phyloP scores from a whole-genome alignment of 2,329 filamentous ascomycete species.

The Xenoacremonium recifei region DNA sequence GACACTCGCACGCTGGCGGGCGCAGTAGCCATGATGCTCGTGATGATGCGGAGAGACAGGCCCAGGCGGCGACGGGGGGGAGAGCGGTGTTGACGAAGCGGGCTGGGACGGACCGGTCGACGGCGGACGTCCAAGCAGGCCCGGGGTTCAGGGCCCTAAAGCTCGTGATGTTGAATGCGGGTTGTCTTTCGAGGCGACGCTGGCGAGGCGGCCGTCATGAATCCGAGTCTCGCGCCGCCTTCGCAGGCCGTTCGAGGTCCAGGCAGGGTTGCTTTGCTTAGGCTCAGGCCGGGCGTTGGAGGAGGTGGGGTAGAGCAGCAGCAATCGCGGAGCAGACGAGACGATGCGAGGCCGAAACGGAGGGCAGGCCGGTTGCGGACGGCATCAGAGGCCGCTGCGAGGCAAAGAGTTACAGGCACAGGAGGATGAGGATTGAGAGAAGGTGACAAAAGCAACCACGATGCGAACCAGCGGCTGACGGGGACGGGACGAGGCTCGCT shows the following conservation, averaged over 20 bases:
- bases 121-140: conserved; percentile 16
- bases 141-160: conserved; percentile 12
- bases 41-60: conserved; percentile 7
- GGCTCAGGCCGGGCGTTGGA: too few species aligned
- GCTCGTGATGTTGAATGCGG: too few species aligned
- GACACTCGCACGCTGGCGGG: conserved; percentile 77
- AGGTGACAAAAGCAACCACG: neutral
- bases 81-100: conserved; percentile 9
- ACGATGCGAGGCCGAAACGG: neutral
- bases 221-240: conserved; percentile 8
- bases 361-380: neutral
- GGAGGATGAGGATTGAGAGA: neutral
- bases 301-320: neutral
- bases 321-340: neutral
- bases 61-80: conserved; percentile 13
- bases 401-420: too few species aligned
- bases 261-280: neutral
- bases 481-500: neutral
- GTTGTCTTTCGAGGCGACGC: too few species aligned
- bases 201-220: conserved; percentile 25
- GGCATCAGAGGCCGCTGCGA: neutral
- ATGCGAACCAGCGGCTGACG: neutral
- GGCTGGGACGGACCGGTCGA: conserved; percentile 16
- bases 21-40: conserved; percentile 23
- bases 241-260: neutral